Evolutionary conservation across 1,139 yeast genomes (phyloP), one percentile per base, ranked within the genome.

Genomic region (Nakaseomyces nivariensis): DNA sequence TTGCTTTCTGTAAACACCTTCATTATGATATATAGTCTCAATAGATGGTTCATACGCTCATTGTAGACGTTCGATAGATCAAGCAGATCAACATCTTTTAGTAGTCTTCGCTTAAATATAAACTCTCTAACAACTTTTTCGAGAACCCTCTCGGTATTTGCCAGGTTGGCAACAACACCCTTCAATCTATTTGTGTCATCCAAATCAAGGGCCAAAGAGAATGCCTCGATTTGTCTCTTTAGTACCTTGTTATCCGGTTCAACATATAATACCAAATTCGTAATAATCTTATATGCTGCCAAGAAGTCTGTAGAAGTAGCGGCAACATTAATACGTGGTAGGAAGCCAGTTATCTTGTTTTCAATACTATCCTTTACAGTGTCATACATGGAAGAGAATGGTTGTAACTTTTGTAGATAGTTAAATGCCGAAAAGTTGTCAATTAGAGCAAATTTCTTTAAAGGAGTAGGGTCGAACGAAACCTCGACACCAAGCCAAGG

Each of bases 401-500:
- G 62, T 10, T 61, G 58, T 1, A 65, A 61, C 43, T 60, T 76
- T 54, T 78, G 83, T 56, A 74, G 75, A 1, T 86, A 72, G 24
- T 85, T 59, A 0, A 82, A 82, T 56, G 81, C 74, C 0, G 92
- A 76, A 2, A 85, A 76, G 50, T 78, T 76, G 51, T 82, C 81
- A 41, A 84, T 74, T 29, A 89, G 76, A 52, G 83, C 73, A 49
- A 81, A 77, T 31, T 74, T 70, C 38, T 72, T 68, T 46, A 83
- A 67, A 58, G 82, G 73, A 0, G 74, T 82, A 61, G 87, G 76
- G 50, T 85, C 85, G 59, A 85, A 85, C 56, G 89, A 81, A 52
- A 84, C 74, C 63, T 90, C 97, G 48, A 79, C 58, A 1, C 84
- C 86, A 36, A 88, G 67, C 88, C 92, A 84, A 1, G 96, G 95